Conservation (phyloP, 202 grass and related monocot species). For the Brachypodium distachyon region DNA sequence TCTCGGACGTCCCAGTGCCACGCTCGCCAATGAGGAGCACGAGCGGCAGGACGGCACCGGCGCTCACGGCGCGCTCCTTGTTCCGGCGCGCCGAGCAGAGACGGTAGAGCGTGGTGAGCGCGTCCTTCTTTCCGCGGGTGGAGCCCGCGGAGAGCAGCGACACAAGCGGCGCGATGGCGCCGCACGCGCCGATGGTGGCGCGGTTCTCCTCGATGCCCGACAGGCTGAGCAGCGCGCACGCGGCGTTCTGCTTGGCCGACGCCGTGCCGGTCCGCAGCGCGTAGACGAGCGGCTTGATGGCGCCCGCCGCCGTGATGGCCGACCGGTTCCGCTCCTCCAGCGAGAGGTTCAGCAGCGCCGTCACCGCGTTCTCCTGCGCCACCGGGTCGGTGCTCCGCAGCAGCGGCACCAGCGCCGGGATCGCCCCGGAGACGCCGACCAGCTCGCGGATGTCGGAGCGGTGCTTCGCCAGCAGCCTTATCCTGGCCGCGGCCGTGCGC, state of each 20-base stretch:
- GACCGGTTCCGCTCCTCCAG: slow-evolving; percentile 73
- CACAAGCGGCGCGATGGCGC: slow-evolving; percentile 76
- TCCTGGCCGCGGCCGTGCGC: slow-evolving; percentile 48
- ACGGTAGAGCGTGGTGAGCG: slow-evolving; percentile 85
- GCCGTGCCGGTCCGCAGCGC: slow-evolving; percentile 76
- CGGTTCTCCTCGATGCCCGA: slow-evolving; percentile 85
- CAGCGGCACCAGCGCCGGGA: slow-evolving; percentile 73
- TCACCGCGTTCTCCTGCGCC: slow-evolving; percentile 87
- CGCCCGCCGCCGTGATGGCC: slow-evolving; percentile 62
- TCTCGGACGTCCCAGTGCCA: slow-evolving; percentile 66
- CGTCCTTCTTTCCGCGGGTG: slow-evolving; percentile 86
- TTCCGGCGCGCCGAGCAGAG: slow-evolving; percentile 76
- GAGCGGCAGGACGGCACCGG: slow-evolving; percentile 63
- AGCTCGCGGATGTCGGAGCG: slow-evolving; percentile 80
- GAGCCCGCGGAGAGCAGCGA: slow-evolving; percentile 62
- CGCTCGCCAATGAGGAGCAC: slow-evolving; percentile 66
- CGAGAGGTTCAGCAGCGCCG: slow-evolving; percentile 86
- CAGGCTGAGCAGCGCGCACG: slow-evolving; percentile 80
- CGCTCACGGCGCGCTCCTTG: slow-evolving; percentile 80
- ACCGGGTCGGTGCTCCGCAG: slow-evolving; percentile 79
- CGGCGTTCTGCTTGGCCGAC: slow-evolving; percentile 82
- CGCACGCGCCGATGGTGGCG: slow-evolving; percentile 69
- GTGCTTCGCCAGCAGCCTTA: slow-evolving; percentile 81
- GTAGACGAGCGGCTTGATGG: slow-evolving; percentile 90
- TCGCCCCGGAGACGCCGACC: slow-evolving; percentile 73